A percentile compares a stretch with the other conserved stretches of the same genome.
Evolutionary conservation across 1,139 yeast species (phyloP).

Genomic region (Hansenula sp.): DNA sequence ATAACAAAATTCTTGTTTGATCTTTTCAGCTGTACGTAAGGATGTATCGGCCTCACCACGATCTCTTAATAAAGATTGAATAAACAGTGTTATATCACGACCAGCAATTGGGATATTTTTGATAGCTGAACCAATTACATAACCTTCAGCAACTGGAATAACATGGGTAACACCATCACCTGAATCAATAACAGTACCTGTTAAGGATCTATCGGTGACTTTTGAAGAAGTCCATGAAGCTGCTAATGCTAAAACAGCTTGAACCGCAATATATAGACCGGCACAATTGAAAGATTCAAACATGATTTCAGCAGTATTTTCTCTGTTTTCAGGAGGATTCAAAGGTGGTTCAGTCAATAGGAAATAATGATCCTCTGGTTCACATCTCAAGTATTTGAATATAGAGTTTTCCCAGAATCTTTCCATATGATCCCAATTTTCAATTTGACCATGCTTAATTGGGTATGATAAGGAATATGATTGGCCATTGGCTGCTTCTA

Average conservation of each 20-base stretch:
- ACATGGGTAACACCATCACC: slow-evolving; percentile 99
- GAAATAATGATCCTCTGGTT: slow-evolving; percentile 97
- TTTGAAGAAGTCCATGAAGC: slow-evolving; percentile 99
- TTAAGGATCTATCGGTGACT: slow-evolving; percentile 89
- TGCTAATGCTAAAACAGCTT: slow-evolving; percentile 96
- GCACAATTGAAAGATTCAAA: slow-evolving; percentile 98
- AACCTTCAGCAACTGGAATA: slow-evolving; percentile 98
- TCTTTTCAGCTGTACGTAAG: slow-evolving; percentile 91
- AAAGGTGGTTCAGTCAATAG: slow-evolving; percentile 96
- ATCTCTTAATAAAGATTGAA: slow-evolving; percentile 90
- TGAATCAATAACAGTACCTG: slow-evolving; percentile 97
- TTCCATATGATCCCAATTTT: slow-evolving; percentile 99
- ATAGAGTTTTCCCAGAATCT: slow-evolving; percentile 98
- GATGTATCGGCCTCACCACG: slow-evolving; percentile 96
- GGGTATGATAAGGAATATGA: slow-evolving; percentile 89
- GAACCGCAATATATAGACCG: slow-evolving; percentile 96
- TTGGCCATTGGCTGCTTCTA: slow-evolving; percentile 85
- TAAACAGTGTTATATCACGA: slow-evolving; percentile 91
- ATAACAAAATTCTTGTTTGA: slow-evolving; percentile 94
- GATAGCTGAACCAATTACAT: slow-evolving; percentile 95
- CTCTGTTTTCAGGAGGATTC: slow-evolving; percentile 98
- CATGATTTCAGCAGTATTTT: slow-evolving; percentile 97
- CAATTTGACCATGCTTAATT: slow-evolving; percentile 95
- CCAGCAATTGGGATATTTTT: slow-evolving; percentile 98
- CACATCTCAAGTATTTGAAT: slow-evolving; percentile 93